A percentile compares a stretch with the other conserved stretches of the same genome.
These are phyloP conservation scores for Coemansia sp. DNA, from an alignment of 371 early-diverging fungal species.

Conservation along the genomic window DNA sequence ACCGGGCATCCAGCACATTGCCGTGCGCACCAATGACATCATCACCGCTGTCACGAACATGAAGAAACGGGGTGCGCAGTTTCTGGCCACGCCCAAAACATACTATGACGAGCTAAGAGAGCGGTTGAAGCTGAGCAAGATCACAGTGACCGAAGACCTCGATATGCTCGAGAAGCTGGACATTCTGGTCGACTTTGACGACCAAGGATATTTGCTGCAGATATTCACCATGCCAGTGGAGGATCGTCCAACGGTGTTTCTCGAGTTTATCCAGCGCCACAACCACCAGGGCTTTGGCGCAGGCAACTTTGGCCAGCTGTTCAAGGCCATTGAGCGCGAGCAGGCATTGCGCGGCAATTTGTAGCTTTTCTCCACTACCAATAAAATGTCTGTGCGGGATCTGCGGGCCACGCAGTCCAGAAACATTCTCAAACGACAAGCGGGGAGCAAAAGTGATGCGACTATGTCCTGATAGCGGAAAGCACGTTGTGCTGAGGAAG, in stretches of 20 bases:
- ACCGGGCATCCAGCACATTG: slow-evolving; percentile 96
- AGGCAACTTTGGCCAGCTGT: slow-evolving; percentile 96
- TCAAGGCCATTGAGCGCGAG: slow-evolving; percentile 93
- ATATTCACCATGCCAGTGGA: slow-evolving; percentile 92
- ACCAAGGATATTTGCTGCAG: slow-evolving; percentile 93
- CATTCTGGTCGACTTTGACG: slow-evolving; percentile 95
- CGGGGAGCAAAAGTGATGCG: not conserved
- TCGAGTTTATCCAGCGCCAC: slow-evolving; percentile 94
- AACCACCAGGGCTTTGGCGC: slow-evolving; percentile 97
- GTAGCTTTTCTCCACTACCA: slow-evolving; percentile 44
- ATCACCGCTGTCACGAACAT: slow-evolving; percentile 79
- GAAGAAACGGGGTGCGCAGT: slow-evolving; percentile 86
- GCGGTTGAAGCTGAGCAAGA: slow-evolving; percentile 65
- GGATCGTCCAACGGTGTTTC: slow-evolving; percentile 94
- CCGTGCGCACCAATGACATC: slow-evolving; percentile 86
- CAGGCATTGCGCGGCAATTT: slow-evolving; percentile 91
- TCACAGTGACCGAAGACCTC: slow-evolving; percentile 79
- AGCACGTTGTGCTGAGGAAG: not conserved
- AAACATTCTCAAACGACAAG: too few species aligned
- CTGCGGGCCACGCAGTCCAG: too few species aligned
- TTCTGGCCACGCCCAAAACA: slow-evolving; percentile 80
- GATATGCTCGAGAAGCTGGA: slow-evolving; percentile 77
- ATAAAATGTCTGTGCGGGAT: not conserved
- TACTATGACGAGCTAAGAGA: slow-evolving; percentile 86
- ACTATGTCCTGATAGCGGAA: not conserved